Base-by-base conservation (phyloP, 2,329 filamentous ascomycete genomes). In the Trichoderma atroviride region DNA sequence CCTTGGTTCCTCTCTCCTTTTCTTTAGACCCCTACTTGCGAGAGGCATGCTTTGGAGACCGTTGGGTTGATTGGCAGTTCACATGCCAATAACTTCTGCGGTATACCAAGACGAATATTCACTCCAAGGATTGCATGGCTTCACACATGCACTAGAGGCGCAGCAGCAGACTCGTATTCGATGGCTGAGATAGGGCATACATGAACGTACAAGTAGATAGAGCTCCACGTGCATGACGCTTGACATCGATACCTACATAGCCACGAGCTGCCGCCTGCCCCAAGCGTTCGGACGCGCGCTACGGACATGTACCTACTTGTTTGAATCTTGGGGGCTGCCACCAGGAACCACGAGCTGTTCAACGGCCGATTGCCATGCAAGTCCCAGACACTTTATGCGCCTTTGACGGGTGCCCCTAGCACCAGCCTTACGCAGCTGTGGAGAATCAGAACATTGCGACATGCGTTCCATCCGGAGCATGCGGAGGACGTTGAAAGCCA, bases 141-240 rank as follows among this genome's bases (percentile, higher is more conserved):
- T 43, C 19, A 43, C 16, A n/a, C 5, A 43, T 19, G 40, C 40
- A n/a, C 40, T 43, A 43, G 16, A 9, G 19, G 7, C 40, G 16
- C 40, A n/a, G 16, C 40, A n/a, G 40, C 16, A 43, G 7, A 43
- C 40, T 43, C 24, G 52, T 29, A 55, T 55, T 24, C 47, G 47
- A 31, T 19, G 22, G 33, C n/a, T 31, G n/a, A 22, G 35, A 64
- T 31, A 52, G 43, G 29, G 53, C 40, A 43, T n/a, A 43, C 40
- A 43, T 50, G 27, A n/a, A n/a, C n/a, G n/a, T n/a, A n/a, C n/a
- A n/a, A 27, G 52, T 47, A 66, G 52, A 66, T 35, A 57, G 16
- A 22, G 59, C 58, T 58, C 22, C 29, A 52, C 40, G n/a, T 52
- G 64, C 61, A 64, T 64, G 61, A 40, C 61, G 50, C 61, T 64